phyloP scores from a whole-genome alignment of 2,329 filamentous ascomycete genomes.

The Fusarium liriodendri region DNA sequence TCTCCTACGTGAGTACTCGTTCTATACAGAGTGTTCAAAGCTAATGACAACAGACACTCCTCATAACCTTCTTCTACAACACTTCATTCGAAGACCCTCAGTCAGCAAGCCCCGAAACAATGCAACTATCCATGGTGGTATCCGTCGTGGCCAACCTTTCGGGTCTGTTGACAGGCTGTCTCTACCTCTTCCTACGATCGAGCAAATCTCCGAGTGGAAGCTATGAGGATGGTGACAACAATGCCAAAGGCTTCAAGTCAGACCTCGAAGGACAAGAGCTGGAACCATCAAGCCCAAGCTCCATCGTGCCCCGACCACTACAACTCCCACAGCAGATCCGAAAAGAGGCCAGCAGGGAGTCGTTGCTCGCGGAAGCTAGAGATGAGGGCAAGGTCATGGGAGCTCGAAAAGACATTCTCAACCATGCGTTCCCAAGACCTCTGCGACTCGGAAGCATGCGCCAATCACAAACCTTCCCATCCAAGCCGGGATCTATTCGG shows the following conservation, averaged over 20 bases:
- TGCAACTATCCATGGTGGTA: conserved; percentile 70
- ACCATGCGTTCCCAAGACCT: conserved; percentile 24
- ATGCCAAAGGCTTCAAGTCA: conserved; percentile 26
- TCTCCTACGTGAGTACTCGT: conserved; percentile 64
- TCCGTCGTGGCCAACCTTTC: conserved; percentile 75
- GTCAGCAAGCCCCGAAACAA: conserved; percentile 52
- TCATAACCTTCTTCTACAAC: conserved; percentile 73
- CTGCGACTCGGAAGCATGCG: conserved; percentile 37
- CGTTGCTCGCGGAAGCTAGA: conserved; percentile 37
- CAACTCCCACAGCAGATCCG: conserved; percentile 16
- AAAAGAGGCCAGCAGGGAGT: conserved; percentile 26
- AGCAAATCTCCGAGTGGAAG: conserved; percentile 67
- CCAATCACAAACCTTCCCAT: conserved; percentile 28
- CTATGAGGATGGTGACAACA: conserved; percentile 48
- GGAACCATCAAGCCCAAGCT: conserved; percentile 19
- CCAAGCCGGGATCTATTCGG: conserved; percentile 28
- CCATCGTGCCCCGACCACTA: conserved; percentile 19
- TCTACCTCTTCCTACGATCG: conserved; percentile 75
- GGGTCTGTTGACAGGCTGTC: conserved; percentile 71
- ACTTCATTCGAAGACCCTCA: conserved; percentile 59
- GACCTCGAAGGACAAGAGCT: conserved; percentile 23
- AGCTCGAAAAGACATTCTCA: conserved; percentile 38
- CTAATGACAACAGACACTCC: conserved; percentile 61
- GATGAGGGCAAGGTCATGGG: conserved; percentile 47
- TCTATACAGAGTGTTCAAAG: not conserved